Evolutionary conservation across 352 stramenopile species (phyloP), one percentile per base, ranked within the genome.

Genomic region (Phytopythium vexans): DNA sequence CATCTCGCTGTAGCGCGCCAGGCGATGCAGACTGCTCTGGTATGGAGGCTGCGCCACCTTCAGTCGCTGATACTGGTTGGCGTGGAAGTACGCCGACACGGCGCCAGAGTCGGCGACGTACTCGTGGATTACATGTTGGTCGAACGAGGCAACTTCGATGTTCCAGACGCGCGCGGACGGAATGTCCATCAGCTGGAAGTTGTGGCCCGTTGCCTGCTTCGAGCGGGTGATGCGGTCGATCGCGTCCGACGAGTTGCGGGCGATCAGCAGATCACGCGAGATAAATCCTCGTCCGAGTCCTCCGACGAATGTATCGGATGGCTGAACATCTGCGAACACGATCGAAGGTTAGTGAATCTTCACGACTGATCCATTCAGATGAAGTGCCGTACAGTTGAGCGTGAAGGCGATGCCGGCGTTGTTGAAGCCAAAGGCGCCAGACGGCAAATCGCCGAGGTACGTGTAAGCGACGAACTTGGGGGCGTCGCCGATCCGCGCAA

Each of bases 141-240:
- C 68, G 21, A 83, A 77, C 2, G 81, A 84, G 10, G 81, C 81
- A 6, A 75, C 76, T 52, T 91, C 81, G 16, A 91, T 66, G 52
- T 91, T 91, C 70, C 72, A 86, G 33, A 88, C 68, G 10, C 74
- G 64, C 6, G 51, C 52, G 15, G 41, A 51, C 34, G 36, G 11
- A 9, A 87, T 45, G 44, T 91, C 74, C 81, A 91, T 88, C 49
- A 91, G 63, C 70, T 91, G 81, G 56, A 86, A 87, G 62, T 89
- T 91, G 56, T 91, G 81, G 14, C 77, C 81, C 10, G 77, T 67
- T 34, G 76, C 76, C 60, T 91, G 77, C 35, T 68, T 54, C 2
- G 58, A 51, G 11, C 70, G 63, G 1, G 70, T 83, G 56, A 86
- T 82, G 50, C 74, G 76, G 7, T 48, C 62, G 45, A 87, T 71